Evolutionary conservation across 352 stramenopile species (phyloP), one percentile per base, ranked within the genome.

Genomic region (Globisporangium mamillatum): DNA sequence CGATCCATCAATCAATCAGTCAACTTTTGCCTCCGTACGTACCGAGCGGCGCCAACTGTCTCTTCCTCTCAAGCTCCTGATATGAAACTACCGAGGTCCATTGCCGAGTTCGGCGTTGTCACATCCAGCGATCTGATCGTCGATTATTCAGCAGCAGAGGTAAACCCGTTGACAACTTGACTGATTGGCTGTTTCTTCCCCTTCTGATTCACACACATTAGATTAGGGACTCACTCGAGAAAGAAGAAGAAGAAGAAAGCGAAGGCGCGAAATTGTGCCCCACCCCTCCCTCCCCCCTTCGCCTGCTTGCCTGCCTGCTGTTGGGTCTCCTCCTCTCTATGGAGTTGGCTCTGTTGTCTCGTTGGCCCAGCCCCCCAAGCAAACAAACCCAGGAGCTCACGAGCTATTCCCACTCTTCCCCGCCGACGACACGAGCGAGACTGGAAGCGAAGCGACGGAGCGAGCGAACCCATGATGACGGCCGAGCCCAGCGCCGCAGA

Each of bases 401-500:
- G 29, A 68, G 52, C 63, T 56, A 54, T 52, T 63, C 63, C 52
- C 52, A 55, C 55, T 68, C 52, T 55, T 56, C 27, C 46, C 55
- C 53, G 20, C 41, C n/a, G 58, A 57, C 60, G 38, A 44, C 44
- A 67, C 62, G 32, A 67, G 34, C 50, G 50, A 56, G 22, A 56
- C 24, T 20, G 50, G n/a, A 27, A 50, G n/a, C 55, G 54, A 10
- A 10, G 16, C 16, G 22, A 63, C 29, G 22, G 59, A 36, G 36
- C 44, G 25, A 54, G 24, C 20, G 60, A 29, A 54, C 36, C 70
- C 57, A 89, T 89, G 80, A 89, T 89, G 80, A 86, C 80, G 36
- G 70, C 80, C 52, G 78, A 89, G 74, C 79, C 81, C 65, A 82
- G 76, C 64, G 71, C 76, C 36, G 75, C 75, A 56, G 76, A 82